Base-by-base conservation (phyloP, 768 basidiomycete genomes). In the Mycena vulgaris region DNA sequence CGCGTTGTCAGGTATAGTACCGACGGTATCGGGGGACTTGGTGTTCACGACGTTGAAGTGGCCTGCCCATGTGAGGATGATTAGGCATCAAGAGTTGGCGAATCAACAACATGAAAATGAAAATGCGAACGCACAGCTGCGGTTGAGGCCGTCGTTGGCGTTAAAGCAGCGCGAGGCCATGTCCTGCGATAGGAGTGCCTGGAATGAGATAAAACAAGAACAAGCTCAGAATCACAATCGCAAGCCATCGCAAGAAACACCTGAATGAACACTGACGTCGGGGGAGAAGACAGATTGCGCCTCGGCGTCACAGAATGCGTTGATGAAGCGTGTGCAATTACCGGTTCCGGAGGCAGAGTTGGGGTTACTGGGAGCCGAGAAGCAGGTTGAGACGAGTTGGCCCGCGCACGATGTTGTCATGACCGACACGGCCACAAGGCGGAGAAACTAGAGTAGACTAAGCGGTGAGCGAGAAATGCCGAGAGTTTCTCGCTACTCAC, bases 101-200 rank as follows among this genome's bases (percentile, higher is more conserved):
- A 51, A 51, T 51, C 45, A 49, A 61, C 61, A 51, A 51, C 40
- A 62, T 48, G 42, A 47, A 47, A 23, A 47, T 60, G 42, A 60
- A 56, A 56, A 60, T 47, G 47, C 61, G 25, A 52, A 62, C 61
- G 61, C 48, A 62, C 61, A 64, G 52, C 39, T 45, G 40, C 52
- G 63, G 51, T 33, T 33, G 51, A 64, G 25, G 21, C 63, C 63
- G 52, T 64, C 63, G 52, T 31, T 55, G 51, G 16, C 1, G 51
- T 53, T 64, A 23, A 64, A 64, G 63, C 63, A 64, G 63, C 63
- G 63, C 39, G 63, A 64, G 63, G 63, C 63, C 63, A 64, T 64
- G 63, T 64, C 63, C 40, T 55, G 37, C 39, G 63, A 64, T 30
- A 64, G 52, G 40, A 64, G 63, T 52, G 63, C 63, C 63, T 64